A percentile compares a stretch with the other conserved stretches of the same genome.
phyloP scores from a whole-genome alignment of 2,329 filamentous ascomycete species.

The Hypoxylon rubiginosum region DNA sequence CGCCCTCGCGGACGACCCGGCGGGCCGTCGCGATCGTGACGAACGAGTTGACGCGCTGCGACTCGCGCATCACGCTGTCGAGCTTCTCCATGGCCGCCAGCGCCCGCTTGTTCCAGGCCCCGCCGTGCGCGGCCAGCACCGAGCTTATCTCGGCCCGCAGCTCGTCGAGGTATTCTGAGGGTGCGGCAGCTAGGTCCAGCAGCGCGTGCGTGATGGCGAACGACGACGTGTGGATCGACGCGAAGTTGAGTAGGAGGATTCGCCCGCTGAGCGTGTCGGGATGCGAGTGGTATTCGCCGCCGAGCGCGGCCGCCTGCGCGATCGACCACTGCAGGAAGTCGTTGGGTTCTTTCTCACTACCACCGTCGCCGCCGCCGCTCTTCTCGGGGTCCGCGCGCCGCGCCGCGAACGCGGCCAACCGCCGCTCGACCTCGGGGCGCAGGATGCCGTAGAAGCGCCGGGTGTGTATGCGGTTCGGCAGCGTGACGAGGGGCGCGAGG shows the following conservation, averaged over 20 bases:
- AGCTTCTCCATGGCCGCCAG: constrained; percentile 55
- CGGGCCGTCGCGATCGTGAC: constrained; percentile 48
- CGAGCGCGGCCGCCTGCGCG: constrained; percentile 24
- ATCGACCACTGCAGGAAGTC: constrained; percentile 45
- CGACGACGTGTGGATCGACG: constrained; percentile 57
- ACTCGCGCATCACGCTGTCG: constrained; percentile 59
- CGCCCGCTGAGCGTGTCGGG: constrained; percentile 47
- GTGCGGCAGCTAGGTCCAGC: constrained; percentile 58
- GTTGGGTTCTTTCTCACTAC: constrained; percentile 31
- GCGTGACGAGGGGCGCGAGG: constrained; percentile 43
- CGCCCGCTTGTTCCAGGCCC: constrained; percentile 52
- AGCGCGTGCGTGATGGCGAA: constrained; percentile 55
- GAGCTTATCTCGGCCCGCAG: constrained; percentile 59
- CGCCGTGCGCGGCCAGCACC: constrained; percentile 48
- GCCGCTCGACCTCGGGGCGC: constrained; percentile 45
- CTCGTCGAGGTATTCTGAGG: constrained; percentile 57
- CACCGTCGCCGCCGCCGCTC: constrained; percentile 17
- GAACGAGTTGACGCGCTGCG: constrained; percentile 54
- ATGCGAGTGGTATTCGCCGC: constrained; percentile 46
- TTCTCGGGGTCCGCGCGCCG: constrained; percentile 41
- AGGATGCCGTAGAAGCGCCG: constrained; percentile 43
- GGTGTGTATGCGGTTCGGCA: constrained; percentile 47
- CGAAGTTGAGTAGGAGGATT: constrained; percentile 54
- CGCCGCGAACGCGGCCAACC: constrained; percentile 44
- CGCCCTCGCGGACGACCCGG: constrained; percentile 43